These are phyloP conservation scores for Myxozyma lipomycoides DNA, from an alignment of 805 yeast genomes.

Conservation along the genomic window DNA sequence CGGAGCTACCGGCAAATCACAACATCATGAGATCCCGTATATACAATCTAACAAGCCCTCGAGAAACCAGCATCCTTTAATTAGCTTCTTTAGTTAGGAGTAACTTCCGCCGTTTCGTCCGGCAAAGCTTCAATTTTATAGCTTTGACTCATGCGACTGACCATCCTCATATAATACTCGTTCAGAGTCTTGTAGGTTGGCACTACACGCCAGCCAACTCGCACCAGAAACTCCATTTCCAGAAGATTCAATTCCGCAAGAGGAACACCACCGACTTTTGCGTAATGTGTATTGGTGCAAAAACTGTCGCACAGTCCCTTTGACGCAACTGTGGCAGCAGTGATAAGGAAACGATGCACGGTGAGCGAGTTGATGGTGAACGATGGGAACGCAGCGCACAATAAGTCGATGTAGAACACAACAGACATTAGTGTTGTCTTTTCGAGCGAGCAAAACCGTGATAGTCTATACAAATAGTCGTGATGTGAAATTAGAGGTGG, in stretches of 20 bases:
- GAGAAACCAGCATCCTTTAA: too few species aligned
- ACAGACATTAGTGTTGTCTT: constrained; percentile 76
- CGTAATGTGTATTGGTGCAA: constrained; percentile 89
- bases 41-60: too few species aligned
- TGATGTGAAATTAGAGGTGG: constrained; percentile 84
- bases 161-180: constrained; percentile 38
- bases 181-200: constrained; percentile 43
- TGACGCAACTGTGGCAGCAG: constrained; percentile 86
- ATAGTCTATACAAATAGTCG: constrained; percentile 69
- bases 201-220: constrained; percentile 74
- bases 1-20: too few species aligned
- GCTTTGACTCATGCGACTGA: constrained; percentile 30
- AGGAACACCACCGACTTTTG: constrained; percentile 92
- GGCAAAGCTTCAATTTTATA: constrained; percentile 31
- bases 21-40: too few species aligned
- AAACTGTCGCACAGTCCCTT: constrained; percentile 91
- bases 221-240: constrained; percentile 78
- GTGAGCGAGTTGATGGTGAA: constrained; percentile 88
- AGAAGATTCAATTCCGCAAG: constrained; percentile 75
- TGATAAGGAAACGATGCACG: constrained; percentile 83
- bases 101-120: neutral
- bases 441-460: constrained; percentile 81
- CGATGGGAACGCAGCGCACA: constrained; percentile 69
- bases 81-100: too few species aligned
- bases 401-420: constrained; percentile 84